phyloP scores from a whole-genome alignment of 352 stramenopile genomes.

The Globisporangium yorkense region DNA sequence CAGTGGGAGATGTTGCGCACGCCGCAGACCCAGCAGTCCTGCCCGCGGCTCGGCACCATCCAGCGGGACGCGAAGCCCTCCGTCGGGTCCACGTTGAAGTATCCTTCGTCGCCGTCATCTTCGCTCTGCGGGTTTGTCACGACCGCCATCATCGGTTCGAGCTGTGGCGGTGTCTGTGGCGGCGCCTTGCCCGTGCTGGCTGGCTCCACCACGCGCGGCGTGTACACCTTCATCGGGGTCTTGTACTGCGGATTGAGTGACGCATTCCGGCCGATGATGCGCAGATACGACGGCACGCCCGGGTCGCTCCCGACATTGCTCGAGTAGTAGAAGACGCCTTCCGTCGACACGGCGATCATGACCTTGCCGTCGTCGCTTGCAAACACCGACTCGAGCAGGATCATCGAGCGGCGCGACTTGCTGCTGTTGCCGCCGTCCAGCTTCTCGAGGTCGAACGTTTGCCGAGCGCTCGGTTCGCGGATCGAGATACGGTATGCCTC shows the following conservation, averaged over 20 bases:
- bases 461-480: slow-evolving; percentile 30
- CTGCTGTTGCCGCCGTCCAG: slow-evolving; percentile 39
- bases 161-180: not conserved
- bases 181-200: not conserved
- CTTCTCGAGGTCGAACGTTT: slow-evolving; percentile 65
- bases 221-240: slow-evolving; percentile 70
- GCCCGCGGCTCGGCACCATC: slow-evolving; percentile 54
- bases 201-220: slow-evolving; percentile 18
- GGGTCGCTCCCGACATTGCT: slow-evolving; percentile 19
- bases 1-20: slow-evolving; percentile 71
- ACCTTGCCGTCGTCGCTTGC: slow-evolving; percentile 59
- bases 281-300: slow-evolving; percentile 18
- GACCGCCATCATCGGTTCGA: slow-evolving; percentile 61
- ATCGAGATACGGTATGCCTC: slow-evolving; percentile 58
- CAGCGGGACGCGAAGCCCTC: slow-evolving; percentile 58
- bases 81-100: slow-evolving; percentile 69
- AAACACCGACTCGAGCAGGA: slow-evolving; percentile 61
- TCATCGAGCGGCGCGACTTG: slow-evolving; percentile 65
- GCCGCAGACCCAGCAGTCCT: slow-evolving; percentile 73
- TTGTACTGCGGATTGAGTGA: slow-evolving; percentile 63
- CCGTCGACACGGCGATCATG: slow-evolving; percentile 52
- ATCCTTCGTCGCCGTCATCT: slow-evolving; percentile 44
- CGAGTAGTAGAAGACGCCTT: slow-evolving; percentile 77
- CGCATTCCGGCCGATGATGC: slow-evolving; percentile 64
- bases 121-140: slow-evolving; percentile 57